These are phyloP conservation scores for Zygnema cylindricum DNA, from an alignment of 139 green algal species.

Conservation along the genomic window DNA sequence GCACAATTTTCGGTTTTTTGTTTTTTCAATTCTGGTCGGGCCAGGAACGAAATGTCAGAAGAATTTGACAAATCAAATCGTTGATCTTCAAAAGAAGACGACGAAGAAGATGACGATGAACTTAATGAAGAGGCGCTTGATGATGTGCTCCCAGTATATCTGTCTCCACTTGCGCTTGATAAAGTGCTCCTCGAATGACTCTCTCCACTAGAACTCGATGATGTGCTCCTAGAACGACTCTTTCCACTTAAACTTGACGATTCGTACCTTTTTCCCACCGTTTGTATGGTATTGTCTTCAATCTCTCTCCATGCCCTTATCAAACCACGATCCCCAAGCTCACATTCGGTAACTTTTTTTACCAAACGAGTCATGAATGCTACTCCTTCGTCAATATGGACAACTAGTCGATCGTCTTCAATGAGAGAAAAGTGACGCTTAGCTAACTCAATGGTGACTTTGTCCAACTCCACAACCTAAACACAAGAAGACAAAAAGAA, in stretches of 20 bases:
- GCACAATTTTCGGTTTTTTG: too few species aligned
- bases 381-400: constrained; percentile 7
- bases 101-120: too few species aligned
- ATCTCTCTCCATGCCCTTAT: background rate
- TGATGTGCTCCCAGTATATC: too few species aligned
- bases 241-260: background rate
- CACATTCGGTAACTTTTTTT: background rate
- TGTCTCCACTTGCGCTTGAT: too few species aligned
- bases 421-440: constrained; percentile 28
- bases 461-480: constrained; percentile 43
- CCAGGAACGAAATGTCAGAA: too few species aligned
- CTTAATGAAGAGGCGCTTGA: too few species aligned
- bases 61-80: too few species aligned
- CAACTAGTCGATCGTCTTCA: background rate
- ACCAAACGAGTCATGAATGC: constrained; percentile 19
- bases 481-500: too few species aligned
- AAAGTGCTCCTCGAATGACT: too few species aligned
- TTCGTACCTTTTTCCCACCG: background rate
- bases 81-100: too few species aligned
- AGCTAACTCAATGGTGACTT: constrained; percentile 11
- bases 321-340: background rate
- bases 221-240: background rate
- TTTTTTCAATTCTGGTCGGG: too few species aligned
- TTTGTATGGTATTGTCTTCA: background rate
- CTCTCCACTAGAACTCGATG: too few species aligned